A percentile compares a stretch with the other conserved stretches of the same genome.
These are phyloP conservation scores for Fistulinella prunicolor DNA, from an alignment of 768 basidiomycete genomes.

Conservation along the genomic window DNA sequence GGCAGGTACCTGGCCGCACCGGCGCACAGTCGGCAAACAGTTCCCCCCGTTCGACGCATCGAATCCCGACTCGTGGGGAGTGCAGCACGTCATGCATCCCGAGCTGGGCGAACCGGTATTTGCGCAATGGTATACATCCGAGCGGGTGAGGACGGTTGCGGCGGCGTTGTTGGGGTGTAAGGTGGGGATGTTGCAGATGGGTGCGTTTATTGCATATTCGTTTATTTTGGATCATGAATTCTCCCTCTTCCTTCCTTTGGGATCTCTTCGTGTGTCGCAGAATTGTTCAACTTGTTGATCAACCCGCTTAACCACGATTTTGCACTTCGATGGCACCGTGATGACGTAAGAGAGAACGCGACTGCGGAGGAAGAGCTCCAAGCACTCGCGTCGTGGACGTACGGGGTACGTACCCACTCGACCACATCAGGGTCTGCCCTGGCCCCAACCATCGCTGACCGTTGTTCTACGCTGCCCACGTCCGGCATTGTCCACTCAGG, in stretches of 20 bases:
- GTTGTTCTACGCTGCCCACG: no score
- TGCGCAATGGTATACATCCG: constrained; percentile 67
- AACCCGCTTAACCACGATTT: constrained; percentile 65
- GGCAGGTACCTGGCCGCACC: constrained; percentile 61
- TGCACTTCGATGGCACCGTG: constrained; percentile 77
- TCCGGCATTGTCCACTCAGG: no score
- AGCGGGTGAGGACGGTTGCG: no score
- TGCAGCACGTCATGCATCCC: constrained; percentile 82
- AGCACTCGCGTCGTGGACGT: constrained; percentile 57
- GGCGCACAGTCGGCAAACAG: constrained; percentile 73
- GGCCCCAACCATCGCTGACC: no score
- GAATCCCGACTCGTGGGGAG: constrained; percentile 73
- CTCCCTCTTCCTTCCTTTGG: no score
- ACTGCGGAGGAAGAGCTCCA: constrained; percentile 53
- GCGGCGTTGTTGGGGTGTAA: constrained; percentile 52
- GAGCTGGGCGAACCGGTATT: constrained; percentile 57
- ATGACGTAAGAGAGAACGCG: constrained; percentile 58
- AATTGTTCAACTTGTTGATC: constrained; percentile 73
- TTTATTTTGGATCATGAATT: no score
- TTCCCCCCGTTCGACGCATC: constrained; percentile 64
- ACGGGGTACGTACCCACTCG: no score
- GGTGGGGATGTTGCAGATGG: constrained; percentile 67
- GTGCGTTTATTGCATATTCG: no score
- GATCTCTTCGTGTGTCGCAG: no score
- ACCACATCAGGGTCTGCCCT: no score